Conservation (phyloP, 129 eudicot species). For the Lactuca saligna region DNA sequence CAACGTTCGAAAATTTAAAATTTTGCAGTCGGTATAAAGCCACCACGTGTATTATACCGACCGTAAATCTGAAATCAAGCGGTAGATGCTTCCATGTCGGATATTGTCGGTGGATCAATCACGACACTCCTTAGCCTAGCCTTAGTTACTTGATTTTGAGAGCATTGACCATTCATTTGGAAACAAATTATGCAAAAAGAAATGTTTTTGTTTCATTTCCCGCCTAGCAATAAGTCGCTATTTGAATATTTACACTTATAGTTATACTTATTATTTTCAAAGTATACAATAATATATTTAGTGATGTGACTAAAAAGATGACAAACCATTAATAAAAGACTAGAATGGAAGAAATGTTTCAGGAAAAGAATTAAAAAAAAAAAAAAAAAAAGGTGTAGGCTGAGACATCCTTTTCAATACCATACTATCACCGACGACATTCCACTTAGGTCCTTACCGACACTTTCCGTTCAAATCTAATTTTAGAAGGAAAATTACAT, state of each 20-base stretch:
- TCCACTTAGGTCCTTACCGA: slow-evolving; percentile 38
- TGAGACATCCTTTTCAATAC: slow-evolving; percentile 32
- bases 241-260: no score
- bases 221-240: not conserved
- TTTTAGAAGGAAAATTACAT: not conserved
- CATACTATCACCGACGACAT: slow-evolving; percentile 39
- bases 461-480: slow-evolving; percentile 22
- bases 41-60: no score
- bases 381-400: slow-evolving; percentile 23
- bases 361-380: slow-evolving; percentile 1
- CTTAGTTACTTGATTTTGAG: no score
- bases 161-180: not conserved
- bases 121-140: no score
- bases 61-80: no score
- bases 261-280: no score
- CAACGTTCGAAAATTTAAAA: no score
- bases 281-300: not conserved
- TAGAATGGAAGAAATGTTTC: slow-evolving; percentile 4
- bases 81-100: no score
- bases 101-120: no score
- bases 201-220: not conserved
- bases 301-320: slow-evolving; percentile 9
- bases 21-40: no score
- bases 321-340: slow-evolving; percentile 2
- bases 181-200: not conserved